Conservation (phyloP, 768 basidiomycete genomes). For the Tricholoma saponaceum region DNA sequence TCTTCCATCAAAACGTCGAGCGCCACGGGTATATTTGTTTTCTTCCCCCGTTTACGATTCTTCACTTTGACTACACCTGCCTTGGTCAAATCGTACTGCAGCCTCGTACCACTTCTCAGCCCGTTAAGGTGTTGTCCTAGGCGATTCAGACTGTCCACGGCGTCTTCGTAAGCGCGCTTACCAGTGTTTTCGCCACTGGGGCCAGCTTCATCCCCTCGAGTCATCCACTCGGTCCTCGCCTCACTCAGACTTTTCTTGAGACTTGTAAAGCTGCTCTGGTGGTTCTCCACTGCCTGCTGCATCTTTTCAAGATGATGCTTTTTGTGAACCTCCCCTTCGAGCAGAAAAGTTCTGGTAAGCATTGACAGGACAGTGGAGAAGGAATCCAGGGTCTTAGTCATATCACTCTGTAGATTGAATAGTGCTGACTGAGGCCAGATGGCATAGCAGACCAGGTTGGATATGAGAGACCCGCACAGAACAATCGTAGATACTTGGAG, state of each 20-base stretch:
- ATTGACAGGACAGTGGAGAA: slow-evolving; percentile 83
- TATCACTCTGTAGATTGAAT: slow-evolving; percentile 74
- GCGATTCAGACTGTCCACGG: slow-evolving; percentile 80
- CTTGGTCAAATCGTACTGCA: slow-evolving; percentile 80
- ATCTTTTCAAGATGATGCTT: slow-evolving; percentile 59
- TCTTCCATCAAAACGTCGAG: slow-evolving; percentile 17
- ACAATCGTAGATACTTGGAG: slow-evolving; percentile 76
- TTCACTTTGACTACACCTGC: slow-evolving; percentile 36
- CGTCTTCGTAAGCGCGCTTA: slow-evolving; percentile 74
- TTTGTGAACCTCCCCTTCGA: slow-evolving; percentile 59
- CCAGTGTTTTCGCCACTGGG: slow-evolving; percentile 26
- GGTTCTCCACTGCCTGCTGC: slow-evolving; percentile 75
- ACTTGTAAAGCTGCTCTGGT: slow-evolving; percentile 86
- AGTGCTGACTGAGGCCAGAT: slow-evolving; percentile 89
- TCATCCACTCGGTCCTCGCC: slow-evolving; percentile 81
- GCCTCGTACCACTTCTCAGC: slow-evolving; percentile 72
- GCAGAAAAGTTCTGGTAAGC: slow-evolving; percentile 81
- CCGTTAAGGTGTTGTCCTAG: slow-evolving; percentile 95
- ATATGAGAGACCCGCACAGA: slow-evolving; percentile 66
- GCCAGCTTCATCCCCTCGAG: slow-evolving; percentile 24
- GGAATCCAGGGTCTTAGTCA: slow-evolving; percentile 82
- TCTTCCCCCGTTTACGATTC: slow-evolving; percentile 17
- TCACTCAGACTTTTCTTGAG: slow-evolving; percentile 84
- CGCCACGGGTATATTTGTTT: slow-evolving; percentile 6
- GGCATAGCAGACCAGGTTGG: slow-evolving; percentile 79